These are phyloP conservation scores for Aspergillus heteromorphus DNA, from an alignment of 495 filamentous ascomycete genomes.

Conservation along the genomic window DNA sequence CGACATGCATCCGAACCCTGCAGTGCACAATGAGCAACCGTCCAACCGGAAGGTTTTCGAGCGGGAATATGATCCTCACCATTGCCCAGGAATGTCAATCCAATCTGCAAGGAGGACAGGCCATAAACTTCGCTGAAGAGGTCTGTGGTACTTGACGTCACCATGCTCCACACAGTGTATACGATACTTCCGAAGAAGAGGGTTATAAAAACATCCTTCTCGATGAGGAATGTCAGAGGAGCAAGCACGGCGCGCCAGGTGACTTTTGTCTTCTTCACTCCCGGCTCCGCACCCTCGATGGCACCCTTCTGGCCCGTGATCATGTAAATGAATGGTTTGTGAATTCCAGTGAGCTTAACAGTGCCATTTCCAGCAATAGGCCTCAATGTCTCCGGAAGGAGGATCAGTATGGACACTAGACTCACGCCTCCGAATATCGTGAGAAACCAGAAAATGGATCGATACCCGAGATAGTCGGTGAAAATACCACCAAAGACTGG, in stretches of 20 bases:
- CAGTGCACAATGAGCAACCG: neutral
- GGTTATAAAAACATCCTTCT: conserved; percentile 42
- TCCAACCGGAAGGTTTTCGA: neutral
- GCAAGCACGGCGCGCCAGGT: conserved; percentile 31
- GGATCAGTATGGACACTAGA: conserved; percentile 46
- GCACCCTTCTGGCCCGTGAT: conserved; percentile 21
- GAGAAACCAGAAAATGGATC: conserved; percentile 70
- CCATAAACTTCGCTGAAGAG: conserved; percentile 32
- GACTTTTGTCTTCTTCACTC: conserved; percentile 25
- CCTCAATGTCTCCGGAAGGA: conserved; percentile 66
- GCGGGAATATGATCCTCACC: conserved; percentile 12
- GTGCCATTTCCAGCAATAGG: conserved; percentile 68
- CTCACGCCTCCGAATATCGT: conserved; percentile 50
- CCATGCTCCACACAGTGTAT: conserved; percentile 49
- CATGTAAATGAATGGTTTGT: conserved; percentile 35
- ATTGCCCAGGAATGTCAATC: conserved; percentile 40
- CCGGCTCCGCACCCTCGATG: conserved; percentile 9
- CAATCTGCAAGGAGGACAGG: conserved; percentile 32
- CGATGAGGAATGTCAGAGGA: conserved; percentile 35
- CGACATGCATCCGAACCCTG: conserved; percentile 33
- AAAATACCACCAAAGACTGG: conserved; percentile 64
- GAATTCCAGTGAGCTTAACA: conserved; percentile 28
- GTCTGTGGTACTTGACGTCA: conserved; percentile 44
- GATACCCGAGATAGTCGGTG: conserved; percentile 59
- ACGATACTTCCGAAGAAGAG: conserved; percentile 43